Evolutionary conservation across 495 filamentous ascomycete genomes (phyloP), one percentile per base, ranked within the genome.

Genomic region (Penicillium longicatenatum): DNA sequence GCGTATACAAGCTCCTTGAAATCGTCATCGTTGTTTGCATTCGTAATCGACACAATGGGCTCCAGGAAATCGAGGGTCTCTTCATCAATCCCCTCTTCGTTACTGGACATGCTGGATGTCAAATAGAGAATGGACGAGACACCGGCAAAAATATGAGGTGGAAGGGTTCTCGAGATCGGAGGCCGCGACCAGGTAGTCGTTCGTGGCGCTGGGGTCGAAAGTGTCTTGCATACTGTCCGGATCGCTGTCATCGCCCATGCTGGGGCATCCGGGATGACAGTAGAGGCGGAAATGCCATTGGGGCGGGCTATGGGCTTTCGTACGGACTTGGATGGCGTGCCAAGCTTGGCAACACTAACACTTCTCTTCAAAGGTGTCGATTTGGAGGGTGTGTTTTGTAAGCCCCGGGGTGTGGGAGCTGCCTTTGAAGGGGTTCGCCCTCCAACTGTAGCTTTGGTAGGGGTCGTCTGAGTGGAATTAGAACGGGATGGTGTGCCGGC

Each of bases 191-290:
- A 76, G 29, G 73, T 70, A 37, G 65, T 78, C 58, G 70, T 77
- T n/a, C 74, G 69, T 14, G 77, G 72, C 45, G 75, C 75, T 53
- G 82, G 76, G 5, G 77, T 79, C 2, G 82, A 78, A 67, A 89
- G 82, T 26, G 75, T 77, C 59, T 87, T 80, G 71, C 87, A 89
- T 6, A 94, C 72, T 30, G 78, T 79, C 21, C 88, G 82, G 29
- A 91, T 82, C 4, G 80, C 79, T 9, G 85, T 82, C 72, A 86
- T 84, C 19, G 86, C 74, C 89, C 88, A 92, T 17, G 73, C 71
- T 0, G 87, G 89, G 19, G 88, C 72, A 52, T 82, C 76, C 52
- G 72, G 70, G 44, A 76, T 75, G 47, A 66, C 71, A 3, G 66
- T 71, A 6, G 69, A 71, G 19, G 30, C 55, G 11, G 63, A 56